These are phyloP conservation scores for Panicum miliaceum DNA, from an alignment of 176 grass and related monocot genomes.

Conservation along the genomic window DNA sequence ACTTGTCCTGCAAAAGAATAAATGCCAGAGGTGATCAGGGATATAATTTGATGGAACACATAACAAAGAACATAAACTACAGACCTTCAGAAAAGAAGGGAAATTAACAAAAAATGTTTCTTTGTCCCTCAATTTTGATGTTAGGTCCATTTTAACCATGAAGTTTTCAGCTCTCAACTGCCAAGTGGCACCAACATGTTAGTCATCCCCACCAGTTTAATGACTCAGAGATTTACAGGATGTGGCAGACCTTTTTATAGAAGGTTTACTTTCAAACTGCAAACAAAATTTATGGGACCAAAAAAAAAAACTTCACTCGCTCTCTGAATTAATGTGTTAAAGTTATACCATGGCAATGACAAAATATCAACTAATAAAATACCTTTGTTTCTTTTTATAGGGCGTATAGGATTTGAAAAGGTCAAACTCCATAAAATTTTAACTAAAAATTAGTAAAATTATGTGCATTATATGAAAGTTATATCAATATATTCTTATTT, in stretches of 20 bases:
- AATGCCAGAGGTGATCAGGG: conserved; percentile 9
- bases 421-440: background rate
- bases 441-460: background rate
- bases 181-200: conserved; percentile 9
- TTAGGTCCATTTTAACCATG: conserved; percentile 7
- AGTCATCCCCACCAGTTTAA: background rate
- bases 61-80: conserved; percentile 15
- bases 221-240: background rate
- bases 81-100: background rate
- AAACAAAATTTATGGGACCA: conserved; percentile 24
- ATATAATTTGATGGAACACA: conserved; percentile 7
- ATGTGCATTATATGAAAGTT: background rate
- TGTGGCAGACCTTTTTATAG: background rate
- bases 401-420: background rate
- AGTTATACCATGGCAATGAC: conserved; percentile 17
- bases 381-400: background rate
- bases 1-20: conserved; percentile 58
- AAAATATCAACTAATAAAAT: conserved; percentile 21
- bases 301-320: conserved; percentile 2
- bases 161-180: background rate
- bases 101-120: conserved; percentile 21
- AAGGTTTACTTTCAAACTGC: conserved; percentile 22
- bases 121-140: background rate
- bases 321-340: conserved; percentile 17
- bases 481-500: background rate